These are phyloP conservation scores for Epichloe scottii DNA, from an alignment of 2,329 filamentous ascomycete species.

Conservation along the genomic window DNA sequence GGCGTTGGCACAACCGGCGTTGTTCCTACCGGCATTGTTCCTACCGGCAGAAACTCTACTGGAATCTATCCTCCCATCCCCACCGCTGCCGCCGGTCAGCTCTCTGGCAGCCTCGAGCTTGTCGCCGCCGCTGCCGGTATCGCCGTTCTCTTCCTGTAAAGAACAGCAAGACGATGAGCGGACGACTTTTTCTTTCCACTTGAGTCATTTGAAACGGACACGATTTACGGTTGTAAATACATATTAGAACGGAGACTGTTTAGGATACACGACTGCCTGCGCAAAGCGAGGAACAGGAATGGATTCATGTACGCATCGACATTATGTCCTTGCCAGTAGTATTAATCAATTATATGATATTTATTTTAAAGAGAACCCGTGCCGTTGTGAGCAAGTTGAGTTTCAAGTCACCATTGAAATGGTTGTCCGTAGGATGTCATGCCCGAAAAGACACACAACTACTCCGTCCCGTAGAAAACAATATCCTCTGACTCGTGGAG, in stretches of 20 bases:
- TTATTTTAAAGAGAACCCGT: not conserved
- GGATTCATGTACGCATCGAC: not conserved
- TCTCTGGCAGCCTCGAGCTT: conserved; percentile 16
- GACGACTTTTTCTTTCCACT: not conserved
- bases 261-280: not conserved
- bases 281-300: not conserved
- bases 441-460: too few relatives aligned
- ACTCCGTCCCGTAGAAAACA: too few relatives aligned
- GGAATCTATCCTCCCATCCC: not conserved
- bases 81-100: conserved; percentile 19
- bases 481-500: too few relatives aligned
- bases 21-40: not conserved
- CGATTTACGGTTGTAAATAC: not conserved
- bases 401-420: too few relatives aligned
- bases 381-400: too few relatives aligned
- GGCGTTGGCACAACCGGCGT: too few relatives aligned
- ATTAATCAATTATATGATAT: not conserved
- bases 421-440: too few relatives aligned
- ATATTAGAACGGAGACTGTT: not conserved
- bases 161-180: not conserved
- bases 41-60: not conserved
- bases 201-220: not conserved
- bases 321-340: not conserved
- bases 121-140: conserved; percentile 20
- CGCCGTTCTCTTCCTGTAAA: conserved; percentile 16